Conservation (phyloP, 176 grass and related monocot genomes). For the Zoysia pacifica region DNA sequence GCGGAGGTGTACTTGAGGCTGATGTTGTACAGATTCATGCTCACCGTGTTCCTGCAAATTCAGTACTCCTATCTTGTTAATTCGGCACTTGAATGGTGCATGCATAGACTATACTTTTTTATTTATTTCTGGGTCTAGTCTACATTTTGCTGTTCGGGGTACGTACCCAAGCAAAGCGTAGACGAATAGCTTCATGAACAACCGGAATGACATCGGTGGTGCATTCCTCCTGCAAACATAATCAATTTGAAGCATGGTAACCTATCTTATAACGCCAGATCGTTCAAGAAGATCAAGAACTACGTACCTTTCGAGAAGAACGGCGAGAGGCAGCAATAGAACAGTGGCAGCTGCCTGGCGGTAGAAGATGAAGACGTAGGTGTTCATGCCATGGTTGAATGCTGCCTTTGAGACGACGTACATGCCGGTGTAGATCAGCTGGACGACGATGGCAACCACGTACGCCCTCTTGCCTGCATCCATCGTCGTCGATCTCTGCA, state of each 20-base stretch:
- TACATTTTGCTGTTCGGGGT: too few species aligned
- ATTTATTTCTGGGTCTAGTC: too few species aligned
- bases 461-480: constrained; percentile 58
- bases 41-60: constrained; percentile 55
- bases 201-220: constrained; percentile 39
- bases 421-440: constrained; percentile 65
- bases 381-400: constrained; percentile 62
- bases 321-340: constrained; percentile 53
- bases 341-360: constrained; percentile 63
- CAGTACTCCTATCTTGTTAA: not conserved
- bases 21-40: constrained; percentile 54
- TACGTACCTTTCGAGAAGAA: constrained; percentile 41
- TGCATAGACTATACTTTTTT: not conserved
- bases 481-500: not conserved
- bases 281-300: too few species aligned
- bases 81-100: too few species aligned
- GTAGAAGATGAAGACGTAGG: constrained; percentile 88
- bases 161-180: constrained; percentile 64
- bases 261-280: too few species aligned
- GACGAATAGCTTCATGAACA: constrained; percentile 76
- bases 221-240: constrained; percentile 46
- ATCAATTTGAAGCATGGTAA: not conserved
- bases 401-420: constrained; percentile 73
- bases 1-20: constrained; percentile 70
- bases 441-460: constrained; percentile 59